phyloP scores from a whole-genome alignment of 2,329 filamentous ascomycete species.

The Zopfia rhizophila region DNA sequence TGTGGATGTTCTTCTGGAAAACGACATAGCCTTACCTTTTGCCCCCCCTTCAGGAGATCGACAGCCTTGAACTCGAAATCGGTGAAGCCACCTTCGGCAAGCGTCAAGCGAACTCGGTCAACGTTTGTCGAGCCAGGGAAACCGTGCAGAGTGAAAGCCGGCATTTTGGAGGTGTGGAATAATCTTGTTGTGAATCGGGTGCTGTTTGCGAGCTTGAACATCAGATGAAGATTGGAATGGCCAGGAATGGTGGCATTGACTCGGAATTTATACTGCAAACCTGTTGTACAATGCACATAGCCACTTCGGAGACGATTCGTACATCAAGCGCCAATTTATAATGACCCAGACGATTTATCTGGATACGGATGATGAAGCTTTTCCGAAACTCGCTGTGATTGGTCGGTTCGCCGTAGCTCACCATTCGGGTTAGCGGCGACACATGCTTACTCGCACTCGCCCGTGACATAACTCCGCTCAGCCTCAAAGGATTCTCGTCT shows the following conservation, averaged over 20 bases:
- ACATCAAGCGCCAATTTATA: no score
- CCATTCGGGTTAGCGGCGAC: constrained; percentile 24
- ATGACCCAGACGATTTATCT: no score
- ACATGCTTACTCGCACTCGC: no score
- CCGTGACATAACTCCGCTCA: no score
- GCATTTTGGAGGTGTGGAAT: constrained; percentile 30
- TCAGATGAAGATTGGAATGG: no score
- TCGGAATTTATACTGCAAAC: no score
- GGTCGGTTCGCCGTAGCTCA: constrained; percentile 25
- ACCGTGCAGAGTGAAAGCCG: constrained; percentile 31
- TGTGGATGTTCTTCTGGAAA: no score
- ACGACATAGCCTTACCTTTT: constrained; percentile 24
- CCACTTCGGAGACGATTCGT: no score
- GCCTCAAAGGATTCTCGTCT: no score
- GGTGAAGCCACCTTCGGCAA: constrained; percentile 33
- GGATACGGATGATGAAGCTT: constrained; percentile 9
- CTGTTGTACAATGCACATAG: no score
- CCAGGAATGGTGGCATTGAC: no score
- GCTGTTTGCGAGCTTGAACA: constrained; percentile 21
- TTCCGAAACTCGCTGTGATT: constrained; percentile 15
- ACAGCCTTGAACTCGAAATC: constrained; percentile 28
- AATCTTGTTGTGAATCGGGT: constrained; percentile 19
- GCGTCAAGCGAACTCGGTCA: constrained; percentile 31
- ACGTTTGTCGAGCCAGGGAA: constrained; percentile 28
- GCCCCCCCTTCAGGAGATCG: constrained; percentile 24